Percentiles rank a stretch among this genome's conserved stretches.
Evolutionary conservation across 495 filamentous ascomycete genomes (phyloP).

Genomic region (Cenococcum geophilum): DNA sequence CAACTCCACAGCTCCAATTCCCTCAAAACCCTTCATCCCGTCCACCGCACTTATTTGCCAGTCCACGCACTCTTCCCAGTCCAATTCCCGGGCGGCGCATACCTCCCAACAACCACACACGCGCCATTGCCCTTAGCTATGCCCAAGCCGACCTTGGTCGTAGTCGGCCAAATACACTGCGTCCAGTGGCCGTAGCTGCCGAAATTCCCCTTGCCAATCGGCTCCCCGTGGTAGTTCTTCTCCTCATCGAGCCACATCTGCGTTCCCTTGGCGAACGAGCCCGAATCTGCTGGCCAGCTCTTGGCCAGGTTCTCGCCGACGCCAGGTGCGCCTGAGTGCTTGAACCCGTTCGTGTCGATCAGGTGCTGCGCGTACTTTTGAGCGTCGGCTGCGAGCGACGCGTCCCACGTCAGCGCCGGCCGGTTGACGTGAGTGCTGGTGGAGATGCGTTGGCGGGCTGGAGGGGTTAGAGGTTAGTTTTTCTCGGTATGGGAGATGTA

Average conservation of each 20-base stretch:
- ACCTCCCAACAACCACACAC: slow-evolving; percentile 4
- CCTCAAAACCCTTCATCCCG: not conserved
- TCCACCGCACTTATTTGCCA: not conserved
- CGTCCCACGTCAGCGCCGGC: not conserved
- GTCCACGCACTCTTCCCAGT: slow-evolving; percentile 2
- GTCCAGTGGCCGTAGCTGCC: slow-evolving; percentile 1
- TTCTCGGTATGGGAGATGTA: too few relatives aligned
- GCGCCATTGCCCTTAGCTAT: not conserved
- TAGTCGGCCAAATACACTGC: not conserved
- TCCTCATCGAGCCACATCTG: slow-evolving; percentile 1
- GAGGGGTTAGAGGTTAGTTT: not conserved
- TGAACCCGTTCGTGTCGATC: not conserved
- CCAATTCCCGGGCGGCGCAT: not conserved
- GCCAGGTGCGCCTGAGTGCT: not conserved
- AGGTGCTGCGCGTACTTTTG: not conserved
- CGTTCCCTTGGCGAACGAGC: not conserved
- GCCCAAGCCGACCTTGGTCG: not conserved
- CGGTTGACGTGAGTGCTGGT: not conserved
- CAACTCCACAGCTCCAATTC: not conserved
- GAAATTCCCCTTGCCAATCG: not conserved
- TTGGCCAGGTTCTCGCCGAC: slow-evolving; percentile 4
- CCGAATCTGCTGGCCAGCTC: not conserved
- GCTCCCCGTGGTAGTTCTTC: slow-evolving; percentile 2
- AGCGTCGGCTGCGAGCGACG: not conserved
- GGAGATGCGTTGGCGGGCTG: slow-evolving; percentile 4